Evolutionary conservation across 1,139 yeast species (phyloP), one percentile per base, ranked within the genome.

Genomic region (Candida frijolesensis): DNA sequence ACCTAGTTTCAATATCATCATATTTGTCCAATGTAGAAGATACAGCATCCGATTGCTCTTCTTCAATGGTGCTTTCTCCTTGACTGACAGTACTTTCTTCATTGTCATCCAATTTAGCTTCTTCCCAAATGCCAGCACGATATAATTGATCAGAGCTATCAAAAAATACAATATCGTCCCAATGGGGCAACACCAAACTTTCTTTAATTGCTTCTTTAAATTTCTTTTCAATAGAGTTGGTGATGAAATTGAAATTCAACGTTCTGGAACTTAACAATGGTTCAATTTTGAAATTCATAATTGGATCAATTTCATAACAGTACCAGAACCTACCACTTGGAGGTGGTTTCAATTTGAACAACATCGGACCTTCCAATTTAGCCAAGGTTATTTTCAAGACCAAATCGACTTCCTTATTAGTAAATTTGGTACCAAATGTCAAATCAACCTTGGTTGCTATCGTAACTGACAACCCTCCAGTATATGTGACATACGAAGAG

Each of bases 321-420:
- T 90, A 94, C 99, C 99, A 94, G 1, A 94, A 62, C 59, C 98
- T 78, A 53, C 84, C 85, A 3, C 96, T 85, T 12, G 99, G 98
- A 0, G 97, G 96, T 0, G 96, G 90, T 62, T 94, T 94, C 41
- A 92, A 67, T 48, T 80, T 74, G 29, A 92, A 63, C 0, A 87
- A 65, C 55, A 92, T 57, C 1, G 89, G 87, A 0, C 99, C 99
- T 50, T 86, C 84, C 4, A 94, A 60, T 58, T 78, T 82, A 48
- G 80, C 80, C 42, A 91, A 68, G 0, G 87, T 83, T 0, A 91
- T 84, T n/a, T 89, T 82, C 49, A 94, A 71, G 15, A 87, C 77
- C 35, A 94, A 70, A 47, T 88, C 87, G 39, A 94, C 89, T 58
- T 89, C 96, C 45, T 95, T 76, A 14, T 87, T 78, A 55, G 87